Evolutionary conservation across 306 rosid genomes (phyloP).

Genomic region (Cucumis melo): DNA sequence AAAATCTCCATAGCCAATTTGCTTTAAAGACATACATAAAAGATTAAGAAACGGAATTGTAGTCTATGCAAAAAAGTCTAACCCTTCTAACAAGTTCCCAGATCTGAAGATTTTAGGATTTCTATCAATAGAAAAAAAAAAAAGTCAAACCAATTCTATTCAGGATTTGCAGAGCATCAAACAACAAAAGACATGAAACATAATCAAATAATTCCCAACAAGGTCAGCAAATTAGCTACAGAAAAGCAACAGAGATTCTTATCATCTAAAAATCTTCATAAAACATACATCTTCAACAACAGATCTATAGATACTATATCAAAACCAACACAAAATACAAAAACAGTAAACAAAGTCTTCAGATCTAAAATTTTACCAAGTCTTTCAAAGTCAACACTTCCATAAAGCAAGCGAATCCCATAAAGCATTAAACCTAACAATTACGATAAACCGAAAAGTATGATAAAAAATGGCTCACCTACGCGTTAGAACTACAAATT

Average conservation of each 20-base stretch:
- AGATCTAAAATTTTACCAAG: background rate
- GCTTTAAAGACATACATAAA: background rate
- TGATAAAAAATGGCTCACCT: background rate
- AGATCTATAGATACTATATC: background rate
- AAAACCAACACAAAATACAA: background rate
- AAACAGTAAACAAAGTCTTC: background rate
- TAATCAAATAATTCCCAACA: background rate
- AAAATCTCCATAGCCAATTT: background rate
- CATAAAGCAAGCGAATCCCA: background rate
- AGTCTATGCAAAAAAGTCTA: background rate
- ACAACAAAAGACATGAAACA: background rate
- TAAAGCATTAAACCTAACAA: background rate
- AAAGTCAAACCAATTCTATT: background rate
- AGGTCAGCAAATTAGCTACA: background rate
- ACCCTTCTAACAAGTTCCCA: background rate
- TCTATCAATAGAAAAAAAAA: background rate
- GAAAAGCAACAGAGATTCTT: no score
- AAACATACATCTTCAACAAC: background rate
- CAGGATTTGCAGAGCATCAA: background rate
- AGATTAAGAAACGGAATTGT: background rate
- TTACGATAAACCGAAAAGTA: background rate
- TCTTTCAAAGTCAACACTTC: background rate
- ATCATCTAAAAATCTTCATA: background rate
- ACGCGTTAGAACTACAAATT: background rate
- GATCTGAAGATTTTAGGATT: background rate